Base-by-base conservation (phyloP, 2,329 filamentous ascomycete genomes). In the Bipolaris gigantea region DNA sequence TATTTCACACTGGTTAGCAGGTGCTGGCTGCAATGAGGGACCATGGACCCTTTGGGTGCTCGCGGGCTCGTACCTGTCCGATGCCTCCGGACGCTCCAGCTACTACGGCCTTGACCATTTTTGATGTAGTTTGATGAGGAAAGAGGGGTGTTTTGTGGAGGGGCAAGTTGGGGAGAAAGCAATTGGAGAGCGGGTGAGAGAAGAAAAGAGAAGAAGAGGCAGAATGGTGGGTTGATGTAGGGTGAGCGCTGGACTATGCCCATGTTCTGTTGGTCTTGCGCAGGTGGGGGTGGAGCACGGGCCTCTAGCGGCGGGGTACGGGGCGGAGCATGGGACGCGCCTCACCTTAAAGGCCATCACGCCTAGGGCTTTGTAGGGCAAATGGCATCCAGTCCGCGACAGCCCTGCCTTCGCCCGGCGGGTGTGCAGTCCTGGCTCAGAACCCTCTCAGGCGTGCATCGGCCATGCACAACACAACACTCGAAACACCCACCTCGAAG, bases 1-100 rank as follows among this genome's bases (percentile, higher is more conserved):
- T 97, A 73, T 44, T 50, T 10, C 10, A 33, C 23, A 40, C 71
- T 46, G 70, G 64, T 59, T 46, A 46, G 18, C 30, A 8, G 10
- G 3, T n/a, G 27, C 33, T 45, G 18, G 27, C 33, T 45, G 18
- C n/a, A 27, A 38, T 16, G 18, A 21, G 18, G 15, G 47, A 15
- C 5, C 4, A 32, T 6, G 45, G 19, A 39, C 25, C 44, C 10
- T 39, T 32, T 51, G 18, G 43, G 25, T 38, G 40, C 25, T 40
- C 81, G 70, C 34, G 42, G 38, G 35, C 41, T 46, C 42, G 36
- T 76, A 95, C 92, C 87, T 97, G 93, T 79, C 93, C 94, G 86
- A 99, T 99, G 82, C 94, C 94, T 81, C 94, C 94, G 77, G 93
- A 88, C 76, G 93, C 94, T 80, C 94, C 94, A 80, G 94, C 92